Conservation (phyloP, 192 early-diverging fungal genomes). For the Coemansia sp. region DNA sequence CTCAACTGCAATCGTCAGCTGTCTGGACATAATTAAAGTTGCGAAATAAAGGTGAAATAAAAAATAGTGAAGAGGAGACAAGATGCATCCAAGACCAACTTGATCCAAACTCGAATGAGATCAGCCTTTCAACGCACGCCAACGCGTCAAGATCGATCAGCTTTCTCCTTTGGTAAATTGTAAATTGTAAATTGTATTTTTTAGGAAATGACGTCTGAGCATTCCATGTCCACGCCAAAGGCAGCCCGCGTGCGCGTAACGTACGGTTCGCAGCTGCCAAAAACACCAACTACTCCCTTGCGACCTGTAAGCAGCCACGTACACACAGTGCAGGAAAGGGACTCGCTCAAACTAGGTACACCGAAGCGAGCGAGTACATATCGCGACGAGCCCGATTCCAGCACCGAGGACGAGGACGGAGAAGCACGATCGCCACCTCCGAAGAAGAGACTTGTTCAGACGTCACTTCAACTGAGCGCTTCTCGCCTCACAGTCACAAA, state of each 20-base stretch:
- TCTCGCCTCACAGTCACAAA: neutral
- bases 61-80: neutral
- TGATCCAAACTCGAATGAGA: too few species aligned
- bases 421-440: neutral
- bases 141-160: too few species aligned
- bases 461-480: constrained; percentile 12
- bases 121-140: too few species aligned
- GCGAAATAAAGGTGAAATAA: neutral
- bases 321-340: neutral
- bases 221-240: neutral
- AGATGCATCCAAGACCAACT: too few species aligned
- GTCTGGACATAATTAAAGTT: constrained; percentile 17
- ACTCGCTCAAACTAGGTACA: neutral
- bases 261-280: constrained; percentile 13
- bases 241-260: constrained; percentile 15
- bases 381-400: neutral
- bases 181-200: neutral
- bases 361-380: neutral
- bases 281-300: neutral
- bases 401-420: neutral
- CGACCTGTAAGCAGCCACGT: neutral
- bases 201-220: neutral
- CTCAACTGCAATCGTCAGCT: constrained; percentile 78
- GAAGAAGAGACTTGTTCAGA: constrained; percentile 37
- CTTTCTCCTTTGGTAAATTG: neutral